Percentiles rank a stretch among this genome's conserved stretches.
Evolutionary conservation across 805 yeast genomes (phyloP).

Genomic region (Cyberlindnera xishuangbannaensis): DNA sequence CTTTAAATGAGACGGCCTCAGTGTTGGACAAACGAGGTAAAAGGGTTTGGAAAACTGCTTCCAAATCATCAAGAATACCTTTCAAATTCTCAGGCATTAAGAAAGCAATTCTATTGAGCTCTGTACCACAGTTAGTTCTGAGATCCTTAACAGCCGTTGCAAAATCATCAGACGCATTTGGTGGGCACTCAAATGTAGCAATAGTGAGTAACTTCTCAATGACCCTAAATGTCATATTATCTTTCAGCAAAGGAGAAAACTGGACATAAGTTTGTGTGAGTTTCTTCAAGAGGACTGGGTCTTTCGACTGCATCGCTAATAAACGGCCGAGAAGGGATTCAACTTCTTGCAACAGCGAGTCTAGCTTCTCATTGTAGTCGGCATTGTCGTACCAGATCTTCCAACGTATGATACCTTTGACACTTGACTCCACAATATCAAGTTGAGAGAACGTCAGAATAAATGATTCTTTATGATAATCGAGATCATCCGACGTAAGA

Average conservation of each 20-base stretch:
- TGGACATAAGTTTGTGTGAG: conserved; percentile 90
- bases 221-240: conserved; percentile 74
- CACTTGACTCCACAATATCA: conserved; percentile 80
- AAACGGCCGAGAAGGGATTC: conserved; percentile 71
- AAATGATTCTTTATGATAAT: conserved; percentile 59
- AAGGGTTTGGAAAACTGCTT: conserved; percentile 69
- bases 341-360: conserved; percentile 46
- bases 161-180: conserved; percentile 59
- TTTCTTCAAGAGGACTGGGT: conserved; percentile 77
- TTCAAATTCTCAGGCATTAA: conserved; percentile 89
- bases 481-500: conserved; percentile 47
- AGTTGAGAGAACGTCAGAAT: conserved; percentile 77
- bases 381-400: conserved; percentile 76
- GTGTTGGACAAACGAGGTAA: conserved; percentile 76
- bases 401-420: conserved; percentile 94
- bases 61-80: conserved; percentile 75
- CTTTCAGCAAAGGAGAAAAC: conserved; percentile 85
- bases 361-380: conserved; percentile 44
- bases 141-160: conserved; percentile 80
- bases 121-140: conserved; percentile 90
- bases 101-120: conserved; percentile 86
- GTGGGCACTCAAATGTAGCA: conserved; percentile 77
- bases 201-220: conserved; percentile 81
- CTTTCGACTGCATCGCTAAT: conserved; percentile 66
- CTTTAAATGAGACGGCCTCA: conserved; percentile 90